Percentiles rank a stretch among this genome's conserved stretches.
phyloP scores from a whole-genome alignment of 768 basidiomycete species.

The Baorangia bicolor region DNA sequence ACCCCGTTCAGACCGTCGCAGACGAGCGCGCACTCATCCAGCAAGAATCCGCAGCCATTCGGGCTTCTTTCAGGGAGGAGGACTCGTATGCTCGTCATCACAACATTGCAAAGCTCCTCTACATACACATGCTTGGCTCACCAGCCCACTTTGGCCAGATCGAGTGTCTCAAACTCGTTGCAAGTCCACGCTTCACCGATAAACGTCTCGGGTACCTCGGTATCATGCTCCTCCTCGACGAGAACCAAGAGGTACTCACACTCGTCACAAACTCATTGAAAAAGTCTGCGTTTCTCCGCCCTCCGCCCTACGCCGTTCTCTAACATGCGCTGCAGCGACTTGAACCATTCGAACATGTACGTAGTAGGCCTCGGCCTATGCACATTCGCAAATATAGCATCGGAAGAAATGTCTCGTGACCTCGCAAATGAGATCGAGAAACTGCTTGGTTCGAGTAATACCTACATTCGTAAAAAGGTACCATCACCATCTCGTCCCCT shows the following conservation, averaged over 20 bases:
- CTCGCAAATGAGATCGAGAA: slow-evolving; percentile 98
- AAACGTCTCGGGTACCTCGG: slow-evolving; percentile 96
- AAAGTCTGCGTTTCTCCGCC: slow-evolving; percentile 55
- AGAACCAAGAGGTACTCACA: slow-evolving; percentile 96
- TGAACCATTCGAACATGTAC: slow-evolving; percentile 99
- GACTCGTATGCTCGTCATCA: slow-evolving; percentile 94
- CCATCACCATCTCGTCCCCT: neutral
- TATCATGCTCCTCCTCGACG: slow-evolving; percentile 96
- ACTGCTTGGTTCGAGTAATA: slow-evolving; percentile 93
- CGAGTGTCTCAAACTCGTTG: slow-evolving; percentile 92
- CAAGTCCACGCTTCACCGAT: slow-evolving; percentile 93
- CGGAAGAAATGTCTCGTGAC: slow-evolving; percentile 99
- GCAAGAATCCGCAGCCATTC: slow-evolving; percentile 95
- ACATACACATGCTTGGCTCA: slow-evolving; percentile 99
- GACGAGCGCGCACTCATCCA: slow-evolving; percentile 97
- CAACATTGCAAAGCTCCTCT: slow-evolving; percentile 96
- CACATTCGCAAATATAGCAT: slow-evolving; percentile 98
- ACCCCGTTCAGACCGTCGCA: slow-evolving; percentile 76
- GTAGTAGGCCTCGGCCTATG: slow-evolving; percentile 95
- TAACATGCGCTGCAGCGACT: slow-evolving; percentile 61
- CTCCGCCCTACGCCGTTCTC: neutral
- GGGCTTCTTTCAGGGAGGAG: slow-evolving; percentile 96
- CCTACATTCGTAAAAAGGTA: slow-evolving; percentile 99
- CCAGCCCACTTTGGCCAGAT: slow-evolving; percentile 99
- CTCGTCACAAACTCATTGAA: slow-evolving; percentile 98